Base-by-base conservation (phyloP, 2,329 filamentous ascomycete genomes). In the Calonectria montana region DNA sequence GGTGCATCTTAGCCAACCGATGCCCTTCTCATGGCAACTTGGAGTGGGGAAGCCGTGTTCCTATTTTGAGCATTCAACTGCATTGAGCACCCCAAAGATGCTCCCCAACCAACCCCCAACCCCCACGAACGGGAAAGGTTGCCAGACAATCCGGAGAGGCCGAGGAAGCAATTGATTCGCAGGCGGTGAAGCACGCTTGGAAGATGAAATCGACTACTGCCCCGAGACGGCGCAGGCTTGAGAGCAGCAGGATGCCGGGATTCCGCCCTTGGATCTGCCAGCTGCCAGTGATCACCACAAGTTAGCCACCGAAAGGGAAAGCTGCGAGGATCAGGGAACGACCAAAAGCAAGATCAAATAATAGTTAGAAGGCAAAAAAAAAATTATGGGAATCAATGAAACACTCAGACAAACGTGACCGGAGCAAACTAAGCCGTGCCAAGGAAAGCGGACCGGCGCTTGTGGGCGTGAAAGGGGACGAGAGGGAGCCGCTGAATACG, bases 401-500 rank as follows among this genome's bases (percentile, higher is more conserved):
- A 35, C 31, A n/a, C 18, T 3, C 53, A 47, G 43, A 37, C 15
- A 16, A 39, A 37, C 13, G 53, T 21, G 53, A 39, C 35, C 23
- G 31, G 35, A 16, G 13, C 53, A 39, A 31, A n/a, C 53, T 59
- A 39, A 59, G 13, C 53, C 37, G 53, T 59, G 53, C 53, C 53
- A 59, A 59, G 53, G n/a, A 59, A 59, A 59, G 31, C 53, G 53
- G 53, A 59, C 53, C 53, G 53, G 53, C 53, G 53, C 53, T 59
- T 59, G 53, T 59, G 53, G 53, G 53, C 53, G 35, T 59, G 18
- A 39, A 59, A 35, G 31, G 53, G 53, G 53, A 57, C 53, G 23
- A 27, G 29, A 59, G 53, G 65, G 48, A 45, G 64, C 57, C 43
- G 37, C 37, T 29, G 65, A 67, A 67, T 67, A 67, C 65, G 65